Conservation (phyloP, 2,329 filamentous ascomycete genomes). For the Xylaria multiplex region DNA sequence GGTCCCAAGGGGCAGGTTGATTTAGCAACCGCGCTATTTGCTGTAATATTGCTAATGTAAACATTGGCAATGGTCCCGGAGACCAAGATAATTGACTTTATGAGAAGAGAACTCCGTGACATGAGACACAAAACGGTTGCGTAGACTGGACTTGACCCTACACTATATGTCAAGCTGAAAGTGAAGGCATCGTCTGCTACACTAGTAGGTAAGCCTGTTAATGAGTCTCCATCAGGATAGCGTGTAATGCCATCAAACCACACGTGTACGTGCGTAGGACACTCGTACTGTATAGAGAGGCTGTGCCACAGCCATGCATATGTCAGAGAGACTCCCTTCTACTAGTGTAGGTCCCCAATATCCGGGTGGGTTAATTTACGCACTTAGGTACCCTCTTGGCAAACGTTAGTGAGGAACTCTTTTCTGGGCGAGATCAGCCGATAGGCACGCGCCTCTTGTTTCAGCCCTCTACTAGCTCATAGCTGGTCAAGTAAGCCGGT, state of each 20-base stretch:
- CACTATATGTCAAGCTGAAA: background rate
- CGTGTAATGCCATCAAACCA: too few species aligned
- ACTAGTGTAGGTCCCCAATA: conserved; percentile 20
- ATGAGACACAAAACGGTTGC: conserved; percentile 5
- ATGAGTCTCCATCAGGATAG: too few species aligned
- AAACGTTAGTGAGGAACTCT: conserved; percentile 2
- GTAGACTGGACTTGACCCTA: conserved; percentile 12
- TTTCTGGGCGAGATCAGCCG: conserved; percentile 25
- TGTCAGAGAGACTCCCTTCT: background rate
- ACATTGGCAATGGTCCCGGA: conserved; percentile 2
- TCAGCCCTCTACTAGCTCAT: conserved; percentile 22
- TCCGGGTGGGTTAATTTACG: conserved; percentile 13
- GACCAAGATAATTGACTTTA: conserved; percentile 1
- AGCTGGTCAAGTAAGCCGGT: conserved; percentile 2
- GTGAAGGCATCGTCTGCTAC: too few species aligned
- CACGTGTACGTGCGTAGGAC: too few species aligned
- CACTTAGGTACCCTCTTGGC: conserved; percentile 16
- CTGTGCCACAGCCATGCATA: background rate
- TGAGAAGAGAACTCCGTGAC: background rate
- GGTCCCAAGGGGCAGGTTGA: conserved; percentile 13
- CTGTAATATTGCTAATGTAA: background rate
- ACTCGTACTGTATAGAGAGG: too few species aligned
- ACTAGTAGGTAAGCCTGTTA: too few species aligned
- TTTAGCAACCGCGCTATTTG: background rate
- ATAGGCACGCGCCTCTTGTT: conserved; percentile 23